These are phyloP conservation scores for Neurospora crassa DNA, from an alignment of 2,329 filamentous ascomycete genomes.

Conservation along the genomic window DNA sequence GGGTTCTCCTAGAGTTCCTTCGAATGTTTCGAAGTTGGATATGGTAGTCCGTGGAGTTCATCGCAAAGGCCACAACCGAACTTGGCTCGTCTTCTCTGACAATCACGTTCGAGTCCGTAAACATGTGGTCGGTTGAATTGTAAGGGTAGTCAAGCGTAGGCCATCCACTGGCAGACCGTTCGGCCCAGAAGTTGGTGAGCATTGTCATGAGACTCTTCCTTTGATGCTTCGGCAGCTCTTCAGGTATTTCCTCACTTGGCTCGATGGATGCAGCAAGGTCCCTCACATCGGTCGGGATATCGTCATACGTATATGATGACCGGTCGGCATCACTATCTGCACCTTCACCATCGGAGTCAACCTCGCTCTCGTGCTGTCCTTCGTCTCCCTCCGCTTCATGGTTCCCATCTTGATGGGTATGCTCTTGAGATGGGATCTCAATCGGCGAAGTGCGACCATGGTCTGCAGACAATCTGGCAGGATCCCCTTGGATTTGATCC, in stretches of 20 bases:
- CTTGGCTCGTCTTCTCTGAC: conserved; percentile 96
- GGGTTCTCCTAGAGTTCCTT: conserved; percentile 33
- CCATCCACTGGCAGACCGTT: conserved; percentile 94
- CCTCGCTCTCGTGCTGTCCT: conserved; percentile 42
- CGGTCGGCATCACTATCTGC: conserved; percentile 63
- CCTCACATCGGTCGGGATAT: conserved; percentile 54
- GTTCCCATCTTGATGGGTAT: conserved; percentile 26
- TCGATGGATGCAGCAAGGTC: conserved; percentile 55
- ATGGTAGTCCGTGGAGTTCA: conserved; percentile 81
- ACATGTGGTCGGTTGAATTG: conserved; percentile 81
- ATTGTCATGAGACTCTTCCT: conserved; percentile 92
- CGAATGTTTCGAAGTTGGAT: conserved; percentile 65
- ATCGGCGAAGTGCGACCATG: conserved; percentile 7
- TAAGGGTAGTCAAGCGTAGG: conserved; percentile 85
- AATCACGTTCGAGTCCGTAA: conserved; percentile 93
- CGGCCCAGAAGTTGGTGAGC: conserved; percentile 96
- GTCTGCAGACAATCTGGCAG: neutral
- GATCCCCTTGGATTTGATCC: conserved; percentile 5
- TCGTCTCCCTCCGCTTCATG: conserved; percentile 34
- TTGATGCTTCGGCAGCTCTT: conserved; percentile 84
- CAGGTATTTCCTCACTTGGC: conserved; percentile 47
- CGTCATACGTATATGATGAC: conserved; percentile 54
- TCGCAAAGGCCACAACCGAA: conserved; percentile 85
- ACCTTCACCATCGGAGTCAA: conserved; percentile 60
- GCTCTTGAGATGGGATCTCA: conserved; percentile 22